phyloP scores from a whole-genome alignment of 2,329 filamentous ascomycete genomes.

The Periglandula ipomoeae region DNA sequence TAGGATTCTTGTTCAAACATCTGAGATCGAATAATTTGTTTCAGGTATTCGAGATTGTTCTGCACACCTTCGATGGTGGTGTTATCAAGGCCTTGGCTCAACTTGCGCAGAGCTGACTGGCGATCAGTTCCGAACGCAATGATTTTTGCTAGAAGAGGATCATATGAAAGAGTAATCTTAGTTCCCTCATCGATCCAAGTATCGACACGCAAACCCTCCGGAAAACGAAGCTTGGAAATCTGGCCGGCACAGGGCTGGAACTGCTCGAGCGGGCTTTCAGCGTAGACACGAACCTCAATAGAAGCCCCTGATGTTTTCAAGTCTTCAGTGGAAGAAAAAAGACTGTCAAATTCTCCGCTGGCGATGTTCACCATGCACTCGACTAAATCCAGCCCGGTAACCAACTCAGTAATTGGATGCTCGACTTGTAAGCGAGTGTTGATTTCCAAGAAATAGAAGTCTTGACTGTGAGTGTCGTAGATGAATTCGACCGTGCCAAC shows the following conservation, averaged over 20 bases:
- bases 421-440: constrained; percentile 42
- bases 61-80: constrained; percentile 22
- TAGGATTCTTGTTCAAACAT: constrained; percentile 20
- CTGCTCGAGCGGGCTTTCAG: constrained; percentile 45
- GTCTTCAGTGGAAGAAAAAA: constrained; percentile 10
- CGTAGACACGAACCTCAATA: constrained; percentile 31
- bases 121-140: constrained; percentile 55
- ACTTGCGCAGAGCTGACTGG: constrained; percentile 52
- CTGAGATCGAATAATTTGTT: constrained; percentile 18
- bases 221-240: constrained; percentile 48
- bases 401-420: constrained; percentile 56
- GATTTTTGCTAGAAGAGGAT: constrained; percentile 68
- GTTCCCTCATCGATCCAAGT: constrained; percentile 61
- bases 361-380: constrained; percentile 34
- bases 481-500: constrained; percentile 38
- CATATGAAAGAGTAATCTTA: constrained; percentile 64
- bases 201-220: constrained; percentile 46
- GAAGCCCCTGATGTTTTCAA: constrained; percentile 17
- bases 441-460: constrained; percentile 39
- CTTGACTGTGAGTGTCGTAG: constrained; percentile 25
- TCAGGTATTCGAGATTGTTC: constrained; percentile 26
- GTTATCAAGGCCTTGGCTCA: constrained; percentile 50
- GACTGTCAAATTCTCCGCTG: constrained; percentile 4
- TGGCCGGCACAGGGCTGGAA: constrained; percentile 51
- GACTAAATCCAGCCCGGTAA: constrained; percentile 66